Percentiles rank a stretch among this genome's conserved stretches.
Evolutionary conservation across 768 basidiomycete species (phyloP).

Genomic region (Flagelloscypha sp.): DNA sequence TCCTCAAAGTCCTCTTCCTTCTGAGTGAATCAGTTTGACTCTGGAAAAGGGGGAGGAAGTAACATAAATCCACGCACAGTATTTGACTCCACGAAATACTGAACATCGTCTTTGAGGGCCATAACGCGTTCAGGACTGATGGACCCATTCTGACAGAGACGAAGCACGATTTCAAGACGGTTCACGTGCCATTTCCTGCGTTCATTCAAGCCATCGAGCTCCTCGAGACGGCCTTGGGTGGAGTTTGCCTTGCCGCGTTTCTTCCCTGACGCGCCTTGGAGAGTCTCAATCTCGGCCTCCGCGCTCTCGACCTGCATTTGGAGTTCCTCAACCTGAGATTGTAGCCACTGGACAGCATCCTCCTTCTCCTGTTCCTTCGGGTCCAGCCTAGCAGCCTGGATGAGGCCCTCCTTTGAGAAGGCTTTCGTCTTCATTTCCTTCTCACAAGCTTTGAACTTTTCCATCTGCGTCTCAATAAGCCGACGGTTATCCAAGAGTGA

Average conservation of each 20-base stretch:
- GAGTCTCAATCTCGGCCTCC: slow-evolving; percentile 88
- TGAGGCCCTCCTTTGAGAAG: slow-evolving; percentile 97
- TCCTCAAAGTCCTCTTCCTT: slow-evolving; percentile 98
- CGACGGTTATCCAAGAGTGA: slow-evolving; percentile 86
- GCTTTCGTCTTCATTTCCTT: slow-evolving; percentile 99
- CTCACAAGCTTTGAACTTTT: slow-evolving; percentile 99
- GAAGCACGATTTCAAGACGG: slow-evolving; percentile 86
- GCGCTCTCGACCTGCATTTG: slow-evolving; percentile 88
- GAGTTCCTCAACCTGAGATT: slow-evolving; percentile 83
- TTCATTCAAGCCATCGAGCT: slow-evolving; percentile 85
- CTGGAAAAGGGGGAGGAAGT: slow-evolving; percentile 4
- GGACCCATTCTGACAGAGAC: slow-evolving; percentile 90
- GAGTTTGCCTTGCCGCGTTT: slow-evolving; percentile 72
- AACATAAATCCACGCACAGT: slow-evolving; percentile 50
- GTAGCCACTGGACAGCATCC: slow-evolving; percentile 83
- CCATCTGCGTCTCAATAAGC: slow-evolving; percentile 99
- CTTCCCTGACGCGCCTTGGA: slow-evolving; percentile 71
- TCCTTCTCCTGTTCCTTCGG: slow-evolving; percentile 96
- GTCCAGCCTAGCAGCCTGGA: slow-evolving; percentile 88
- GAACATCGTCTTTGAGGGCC: slow-evolving; percentile 85
- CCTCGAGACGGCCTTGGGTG: slow-evolving; percentile 64
- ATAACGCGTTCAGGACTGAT: slow-evolving; percentile 74
- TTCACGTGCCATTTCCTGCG: slow-evolving; percentile 92
- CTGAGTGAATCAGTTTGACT: slow-evolving; percentile 26
- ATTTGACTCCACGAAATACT: slow-evolving; percentile 94